These are phyloP conservation scores for Phytophthora colocasiae DNA, from an alignment of 352 stramenopile genomes.

Conservation along the genomic window DNA sequence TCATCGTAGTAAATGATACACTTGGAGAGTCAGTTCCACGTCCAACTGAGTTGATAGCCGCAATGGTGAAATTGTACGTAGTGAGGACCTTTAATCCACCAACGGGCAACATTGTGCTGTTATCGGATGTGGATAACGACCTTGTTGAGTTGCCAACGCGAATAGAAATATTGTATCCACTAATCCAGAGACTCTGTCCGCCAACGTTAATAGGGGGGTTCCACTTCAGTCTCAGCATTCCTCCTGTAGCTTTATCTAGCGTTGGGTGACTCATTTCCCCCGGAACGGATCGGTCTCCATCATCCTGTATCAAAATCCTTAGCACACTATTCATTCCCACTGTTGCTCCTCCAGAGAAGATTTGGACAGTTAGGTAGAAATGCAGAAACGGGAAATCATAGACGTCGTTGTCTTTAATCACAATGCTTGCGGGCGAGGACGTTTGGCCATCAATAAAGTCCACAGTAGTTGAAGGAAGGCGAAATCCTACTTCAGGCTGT, in stretches of 20 bases:
- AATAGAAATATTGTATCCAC: slow-evolving; percentile 47
- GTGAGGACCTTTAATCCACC: slow-evolving; percentile 36
- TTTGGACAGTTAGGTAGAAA: slow-evolving; percentile 44
- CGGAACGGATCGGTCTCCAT: slow-evolving; percentile 56
- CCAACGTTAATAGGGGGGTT: slow-evolving; percentile 53
- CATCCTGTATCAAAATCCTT: slow-evolving; percentile 49
- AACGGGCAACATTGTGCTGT: slow-evolving; percentile 42
- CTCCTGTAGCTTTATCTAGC: slow-evolving; percentile 46
- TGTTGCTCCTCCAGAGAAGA: slow-evolving; percentile 33
- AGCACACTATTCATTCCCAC: slow-evolving; percentile 42
- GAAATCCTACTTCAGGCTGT: slow-evolving; percentile 36
- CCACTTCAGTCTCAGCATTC: slow-evolving; percentile 55
- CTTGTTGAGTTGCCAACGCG: slow-evolving; percentile 3
- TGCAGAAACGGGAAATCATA: slow-evolving; percentile 62
- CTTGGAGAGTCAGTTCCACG: slow-evolving; percentile 24
- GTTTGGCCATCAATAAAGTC: slow-evolving; percentile 48
- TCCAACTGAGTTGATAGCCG: slow-evolving; percentile 50
- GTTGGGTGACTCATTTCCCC: slow-evolving; percentile 31
- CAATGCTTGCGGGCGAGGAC: slow-evolving; percentile 30
- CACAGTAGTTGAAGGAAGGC: slow-evolving; percentile 31
- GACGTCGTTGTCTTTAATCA: slow-evolving; percentile 49
- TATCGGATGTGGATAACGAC: slow-evolving; percentile 37
- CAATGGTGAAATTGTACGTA: slow-evolving; percentile 45
- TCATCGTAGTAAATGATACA: slow-evolving; percentile 40
- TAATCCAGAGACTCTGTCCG: slow-evolving; percentile 44